Percentiles rank a stretch among this genome's conserved stretches.
These are phyloP conservation scores for Globisporangium perplexum DNA, from an alignment of 352 stramenopile species.

Conservation along the genomic window DNA sequence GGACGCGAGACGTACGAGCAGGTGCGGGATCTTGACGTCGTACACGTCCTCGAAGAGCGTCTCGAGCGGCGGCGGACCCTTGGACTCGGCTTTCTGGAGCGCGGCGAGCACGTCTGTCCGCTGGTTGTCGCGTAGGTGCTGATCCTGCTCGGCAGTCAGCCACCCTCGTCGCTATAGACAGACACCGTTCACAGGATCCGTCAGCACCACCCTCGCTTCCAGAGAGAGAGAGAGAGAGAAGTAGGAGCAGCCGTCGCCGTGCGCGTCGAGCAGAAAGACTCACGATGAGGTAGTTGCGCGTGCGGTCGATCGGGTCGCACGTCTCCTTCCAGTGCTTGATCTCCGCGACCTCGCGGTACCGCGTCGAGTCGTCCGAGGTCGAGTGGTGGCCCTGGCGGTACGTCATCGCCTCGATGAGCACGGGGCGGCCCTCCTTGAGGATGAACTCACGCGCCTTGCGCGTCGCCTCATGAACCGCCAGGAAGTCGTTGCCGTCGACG, in stretches of 20 bases:
- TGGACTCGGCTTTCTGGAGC: constrained; percentile 88
- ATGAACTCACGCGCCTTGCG: constrained; percentile 88
- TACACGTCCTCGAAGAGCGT: constrained; percentile 98
- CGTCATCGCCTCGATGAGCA: constrained; percentile 98
- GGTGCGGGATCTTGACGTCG: constrained; percentile 89
- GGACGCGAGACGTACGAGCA: constrained; percentile 55
- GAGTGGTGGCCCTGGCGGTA: constrained; percentile 98
- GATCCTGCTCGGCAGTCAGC: constrained; percentile 87
- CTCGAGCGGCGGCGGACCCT: constrained; percentile 76
- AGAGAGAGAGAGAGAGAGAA: neutral
- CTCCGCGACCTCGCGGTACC: constrained; percentile 92
- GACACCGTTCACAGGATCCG: neutral
- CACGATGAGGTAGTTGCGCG: constrained; percentile 89
- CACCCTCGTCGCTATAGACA: constrained; percentile 55
- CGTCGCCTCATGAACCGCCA: constrained; percentile 94
- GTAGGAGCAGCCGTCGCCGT: too few relatives aligned
- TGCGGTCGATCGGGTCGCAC: constrained; percentile 87
- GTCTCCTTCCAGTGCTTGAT: constrained; percentile 91
- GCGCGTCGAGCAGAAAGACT: too few relatives aligned
- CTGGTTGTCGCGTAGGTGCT: constrained; percentile 81
- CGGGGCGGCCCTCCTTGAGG: constrained; percentile 82
- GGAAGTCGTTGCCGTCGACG: constrained; percentile 97
- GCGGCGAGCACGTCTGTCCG: constrained; percentile 82
- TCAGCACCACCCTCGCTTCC: constrained; percentile 1
- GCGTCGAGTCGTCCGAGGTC: constrained; percentile 97